Conservation (phyloP, 306 rosid genomes). For the Dalbergia oliveri region DNA sequence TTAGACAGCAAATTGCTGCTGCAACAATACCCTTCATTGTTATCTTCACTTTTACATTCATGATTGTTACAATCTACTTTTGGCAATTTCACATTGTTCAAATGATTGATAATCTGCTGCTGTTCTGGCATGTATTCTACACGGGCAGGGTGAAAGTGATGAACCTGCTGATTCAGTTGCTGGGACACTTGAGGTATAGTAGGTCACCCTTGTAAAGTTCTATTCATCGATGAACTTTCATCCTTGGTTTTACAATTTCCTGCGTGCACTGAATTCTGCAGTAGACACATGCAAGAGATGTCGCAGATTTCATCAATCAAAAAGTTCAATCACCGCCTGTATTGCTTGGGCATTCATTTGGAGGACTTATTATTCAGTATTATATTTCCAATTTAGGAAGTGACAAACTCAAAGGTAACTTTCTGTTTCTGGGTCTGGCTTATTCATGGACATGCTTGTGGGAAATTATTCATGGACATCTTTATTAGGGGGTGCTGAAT, state of each 20-base stretch:
- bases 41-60: not conserved
- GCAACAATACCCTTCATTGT: not conserved
- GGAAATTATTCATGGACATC: conserved; percentile 1
- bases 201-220: conserved; percentile 36
- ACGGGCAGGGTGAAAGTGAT: conserved; percentile 89
- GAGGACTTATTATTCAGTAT: conserved; percentile 86
- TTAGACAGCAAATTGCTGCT: conserved; percentile 20
- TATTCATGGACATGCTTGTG: conserved; percentile 28
- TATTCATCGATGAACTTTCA: conserved; percentile 23
- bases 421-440: conserved; percentile 33
- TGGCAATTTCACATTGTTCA: conserved; percentile 11
- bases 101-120: conserved; percentile 22
- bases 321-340: conserved; percentile 67
- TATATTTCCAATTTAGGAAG: conserved; percentile 66
- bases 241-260: conserved; percentile 42
- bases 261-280: conserved; percentile 55
- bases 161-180: conserved; percentile 74
- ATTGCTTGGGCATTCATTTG: conserved; percentile 91
- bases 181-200: conserved; percentile 82
- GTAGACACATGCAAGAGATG: conserved; percentile 90
- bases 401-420: conserved; percentile 59
- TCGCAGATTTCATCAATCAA: conserved; percentile 76
- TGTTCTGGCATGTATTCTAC: conserved; percentile 38
- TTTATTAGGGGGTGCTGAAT: not conserved
- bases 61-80: conserved; percentile 13